These are phyloP conservation scores for Cylindrotheca closterium DNA, from an alignment of 108 stramenopile species.

Conservation along the genomic window DNA sequence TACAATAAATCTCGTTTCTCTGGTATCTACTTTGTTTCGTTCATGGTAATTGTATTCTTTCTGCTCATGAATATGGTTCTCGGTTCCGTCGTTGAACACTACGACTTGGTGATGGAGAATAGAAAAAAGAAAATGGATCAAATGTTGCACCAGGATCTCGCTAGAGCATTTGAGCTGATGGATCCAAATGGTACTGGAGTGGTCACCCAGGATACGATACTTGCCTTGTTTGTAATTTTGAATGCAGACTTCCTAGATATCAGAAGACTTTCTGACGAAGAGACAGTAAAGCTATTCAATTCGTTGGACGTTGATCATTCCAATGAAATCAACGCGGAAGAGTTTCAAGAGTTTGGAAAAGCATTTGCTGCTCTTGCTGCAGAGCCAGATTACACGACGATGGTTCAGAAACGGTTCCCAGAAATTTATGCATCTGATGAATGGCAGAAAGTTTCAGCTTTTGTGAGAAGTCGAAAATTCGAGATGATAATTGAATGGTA, in stretches of 20 bases:
- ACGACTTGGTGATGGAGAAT: constrained; percentile 47
- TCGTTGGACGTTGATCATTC: constrained; percentile 55
- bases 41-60: constrained; percentile 75
- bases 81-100: constrained; percentile 57
- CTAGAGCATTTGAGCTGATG: constrained; percentile 58
- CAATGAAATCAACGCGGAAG: constrained; percentile 38
- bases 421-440: constrained; percentile 30
- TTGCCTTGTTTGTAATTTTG: constrained; percentile 61
- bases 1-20: constrained; percentile 68
- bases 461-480: constrained; percentile 53
- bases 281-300: constrained; percentile 49
- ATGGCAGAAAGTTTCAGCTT: constrained; percentile 28
- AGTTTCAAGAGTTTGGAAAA: constrained; percentile 64
- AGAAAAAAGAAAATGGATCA: constrained; percentile 28
- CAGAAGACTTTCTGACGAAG: constrained; percentile 43
- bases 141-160: constrained; percentile 34
- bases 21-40: constrained; percentile 67
- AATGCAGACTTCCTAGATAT: constrained; percentile 81
- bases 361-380: background rate
- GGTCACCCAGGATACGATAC: constrained; percentile 56
- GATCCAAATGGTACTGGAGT: constrained; percentile 34
- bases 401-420: constrained; percentile 50
- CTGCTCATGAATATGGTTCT: constrained; percentile 81
- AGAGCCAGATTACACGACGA: constrained; percentile 42
- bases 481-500: no score